These are phyloP conservation scores for Bonia amplexicaulis DNA, from an alignment of 176 grass and related monocot genomes.

Conservation along the genomic window DNA sequence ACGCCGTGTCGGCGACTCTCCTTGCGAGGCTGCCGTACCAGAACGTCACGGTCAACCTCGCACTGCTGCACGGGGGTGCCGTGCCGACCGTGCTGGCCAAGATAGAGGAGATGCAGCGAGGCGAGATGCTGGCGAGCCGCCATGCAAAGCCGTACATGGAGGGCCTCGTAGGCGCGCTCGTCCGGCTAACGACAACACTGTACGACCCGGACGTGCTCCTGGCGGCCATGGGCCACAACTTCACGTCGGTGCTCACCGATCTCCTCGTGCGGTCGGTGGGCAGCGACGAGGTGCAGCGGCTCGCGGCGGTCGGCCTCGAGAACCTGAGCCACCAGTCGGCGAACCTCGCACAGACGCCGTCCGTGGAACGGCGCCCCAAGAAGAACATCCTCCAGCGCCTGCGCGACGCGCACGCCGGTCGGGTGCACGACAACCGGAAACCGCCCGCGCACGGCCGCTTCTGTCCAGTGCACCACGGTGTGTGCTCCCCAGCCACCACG, in stretches of 20 bases:
- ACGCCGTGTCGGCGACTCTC: slow-evolving; percentile 55
- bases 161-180: slow-evolving; percentile 59
- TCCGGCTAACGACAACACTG: slow-evolving; percentile 67
- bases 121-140: slow-evolving; percentile 44
- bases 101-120: slow-evolving; percentile 72
- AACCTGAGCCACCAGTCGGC: slow-evolving; percentile 73
- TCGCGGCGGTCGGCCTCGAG: slow-evolving; percentile 57
- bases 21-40: slow-evolving; percentile 67
- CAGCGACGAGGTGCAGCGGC: slow-evolving; percentile 74
- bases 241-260: slow-evolving; percentile 57
- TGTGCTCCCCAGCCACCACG: slow-evolving; percentile 49
- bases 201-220: slow-evolving; percentile 58
- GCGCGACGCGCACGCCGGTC: slow-evolving; percentile 25
- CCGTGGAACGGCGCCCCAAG: slow-evolving; percentile 21
- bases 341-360: slow-evolving; percentile 39
- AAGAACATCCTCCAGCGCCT: slow-evolving; percentile 54
- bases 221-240: slow-evolving; percentile 49
- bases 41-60: slow-evolving; percentile 59
- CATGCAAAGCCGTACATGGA: slow-evolving; percentile 62
- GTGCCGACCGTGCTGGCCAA: slow-evolving; percentile 43
- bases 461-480: slow-evolving; percentile 64
- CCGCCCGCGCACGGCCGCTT: background rate
- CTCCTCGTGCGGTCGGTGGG: slow-evolving; percentile 49
- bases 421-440: slow-evolving; percentile 44
- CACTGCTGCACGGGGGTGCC: slow-evolving; percentile 41